Percentiles rank a stretch among this genome's conserved stretches.
phyloP scores from a whole-genome alignment of 2,329 filamentous ascomycete species.

The Macrophomina phaseolina region DNA sequence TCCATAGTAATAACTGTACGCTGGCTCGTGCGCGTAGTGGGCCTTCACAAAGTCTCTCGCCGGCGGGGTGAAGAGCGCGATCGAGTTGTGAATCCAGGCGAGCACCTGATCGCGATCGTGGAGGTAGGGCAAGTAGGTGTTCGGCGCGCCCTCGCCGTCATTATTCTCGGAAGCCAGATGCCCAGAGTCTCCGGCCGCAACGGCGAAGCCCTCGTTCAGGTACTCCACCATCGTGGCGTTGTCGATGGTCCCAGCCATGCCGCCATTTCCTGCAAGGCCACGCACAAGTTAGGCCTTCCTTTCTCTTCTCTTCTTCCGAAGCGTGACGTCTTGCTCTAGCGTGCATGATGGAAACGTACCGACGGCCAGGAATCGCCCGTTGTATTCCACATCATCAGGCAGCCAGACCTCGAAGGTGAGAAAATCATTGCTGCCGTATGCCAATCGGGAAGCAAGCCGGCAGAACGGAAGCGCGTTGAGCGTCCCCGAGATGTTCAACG shows the following conservation, averaged over 20 bases:
- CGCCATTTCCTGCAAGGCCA: slow-evolving; percentile 27
- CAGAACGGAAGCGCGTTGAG: slow-evolving; percentile 18
- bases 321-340: background rate
- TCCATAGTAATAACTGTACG: slow-evolving; percentile 29
- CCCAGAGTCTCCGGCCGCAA: slow-evolving; percentile 29
- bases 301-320: background rate
- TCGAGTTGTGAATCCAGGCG: slow-evolving; percentile 30
- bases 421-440: slow-evolving; percentile 14
- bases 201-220: slow-evolving; percentile 29
- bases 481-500: slow-evolving; percentile 7
- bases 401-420: slow-evolving; percentile 25
- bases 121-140: slow-evolving; percentile 29
- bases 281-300: background rate
- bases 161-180: slow-evolving; percentile 27
- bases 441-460: slow-evolving; percentile 11
- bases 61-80: slow-evolving; percentile 28
- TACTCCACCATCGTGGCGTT: slow-evolving; percentile 24
- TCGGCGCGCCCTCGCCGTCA: slow-evolving; percentile 25
- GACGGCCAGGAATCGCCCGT: slow-evolving; percentile 24
- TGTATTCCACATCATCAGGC: slow-evolving; percentile 21
- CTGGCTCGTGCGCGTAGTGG: slow-evolving; percentile 12
- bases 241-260: slow-evolving; percentile 28
- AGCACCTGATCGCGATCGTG: slow-evolving; percentile 26
- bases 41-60: slow-evolving; percentile 25
- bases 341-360: slow-evolving; percentile 1